A percentile compares a stretch with the other conserved stretches of the same genome.
Evolutionary conservation across 805 yeast species (phyloP).

Genomic region (Jamesozyma piceae): DNA sequence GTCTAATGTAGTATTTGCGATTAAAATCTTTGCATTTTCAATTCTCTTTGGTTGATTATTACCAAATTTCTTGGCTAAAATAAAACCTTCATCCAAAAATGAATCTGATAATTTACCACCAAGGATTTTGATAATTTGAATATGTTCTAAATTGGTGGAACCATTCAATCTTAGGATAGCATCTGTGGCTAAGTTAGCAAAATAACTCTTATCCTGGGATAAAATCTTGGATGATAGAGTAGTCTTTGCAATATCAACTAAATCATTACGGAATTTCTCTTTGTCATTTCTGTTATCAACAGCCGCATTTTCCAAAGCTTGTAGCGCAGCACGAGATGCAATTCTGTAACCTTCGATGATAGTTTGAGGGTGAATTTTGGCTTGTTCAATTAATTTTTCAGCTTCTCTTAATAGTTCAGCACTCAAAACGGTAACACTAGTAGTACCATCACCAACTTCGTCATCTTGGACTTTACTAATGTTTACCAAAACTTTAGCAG

Average conservation of each 20-base stretch:
- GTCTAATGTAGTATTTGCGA: constrained; percentile 93
- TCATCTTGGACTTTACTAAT: constrained; percentile 95
- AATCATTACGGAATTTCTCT: constrained; percentile 61
- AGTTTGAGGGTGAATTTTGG: constrained; percentile 92
- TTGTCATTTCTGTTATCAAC: constrained; percentile 57
- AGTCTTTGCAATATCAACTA: constrained; percentile 82
- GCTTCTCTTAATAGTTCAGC: constrained; percentile 93
- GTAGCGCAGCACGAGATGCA: constrained; percentile 76
- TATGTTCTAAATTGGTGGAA: constrained; percentile 79
- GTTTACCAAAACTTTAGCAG: constrained; percentile 91
- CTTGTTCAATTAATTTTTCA: constrained; percentile 76
- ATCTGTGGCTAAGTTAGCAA: constrained; percentile 85
- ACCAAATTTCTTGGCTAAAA: constrained; percentile 85
- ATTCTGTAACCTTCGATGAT: constrained; percentile 92
- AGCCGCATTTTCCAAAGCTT: constrained; percentile 67
- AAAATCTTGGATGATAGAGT: constrained; percentile 88
- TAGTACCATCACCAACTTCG: constrained; percentile 97
- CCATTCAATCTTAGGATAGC: constrained; percentile 85
- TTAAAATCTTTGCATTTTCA: constrained; percentile 73
- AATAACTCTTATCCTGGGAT: constrained; percentile 88
- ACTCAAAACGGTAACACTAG: constrained; percentile 85
- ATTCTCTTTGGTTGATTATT: constrained; percentile 85
- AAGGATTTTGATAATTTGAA: constrained; percentile 83
- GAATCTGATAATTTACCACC: constrained; percentile 92
- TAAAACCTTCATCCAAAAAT: constrained; percentile 91